Conservation (phyloP, 768 basidiomycete species). For the Auricularia sp. region DNA sequence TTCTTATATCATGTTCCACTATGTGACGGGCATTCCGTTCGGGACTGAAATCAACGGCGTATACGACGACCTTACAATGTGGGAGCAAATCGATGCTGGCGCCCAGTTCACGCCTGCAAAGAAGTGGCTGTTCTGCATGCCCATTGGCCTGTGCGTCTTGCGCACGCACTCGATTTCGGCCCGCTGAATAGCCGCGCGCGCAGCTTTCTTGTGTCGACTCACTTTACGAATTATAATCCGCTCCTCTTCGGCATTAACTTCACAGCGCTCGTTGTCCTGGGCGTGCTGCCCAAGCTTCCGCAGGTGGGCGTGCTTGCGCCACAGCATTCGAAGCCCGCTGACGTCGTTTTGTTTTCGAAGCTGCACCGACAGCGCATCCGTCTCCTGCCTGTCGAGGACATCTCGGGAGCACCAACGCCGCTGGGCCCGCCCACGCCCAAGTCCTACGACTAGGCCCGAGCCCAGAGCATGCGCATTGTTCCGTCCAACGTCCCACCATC, state of each 20-base stretch:
- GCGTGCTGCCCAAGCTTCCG: slow-evolving; percentile 93
- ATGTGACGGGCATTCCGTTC: slow-evolving; percentile 95
- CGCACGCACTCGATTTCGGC: slow-evolving; percentile 4
- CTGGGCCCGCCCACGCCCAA: slow-evolving; percentile 10
- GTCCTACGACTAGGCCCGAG: slow-evolving; percentile 6
- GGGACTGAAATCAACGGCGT: slow-evolving; percentile 78
- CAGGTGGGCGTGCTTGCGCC: slow-evolving; percentile 39
- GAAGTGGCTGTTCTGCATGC: slow-evolving; percentile 90
- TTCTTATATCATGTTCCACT: slow-evolving; percentile 98
- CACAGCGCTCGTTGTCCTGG: slow-evolving; percentile 51
- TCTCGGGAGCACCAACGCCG: slow-evolving; percentile 12
- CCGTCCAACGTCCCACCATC: no score
- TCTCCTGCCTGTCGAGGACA: slow-evolving; percentile 50
- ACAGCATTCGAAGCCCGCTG: slow-evolving; percentile 12
- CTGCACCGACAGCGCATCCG: slow-evolving; percentile 76
- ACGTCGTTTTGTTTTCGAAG: slow-evolving; percentile 27
- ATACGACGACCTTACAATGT: slow-evolving; percentile 93
- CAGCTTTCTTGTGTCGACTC: slow-evolving; percentile 94
- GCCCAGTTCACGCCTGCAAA: slow-evolving; percentile 98
- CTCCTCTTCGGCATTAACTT: slow-evolving; percentile 90
- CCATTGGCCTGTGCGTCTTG: slow-evolving; percentile 69
- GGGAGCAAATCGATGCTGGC: slow-evolving; percentile 99
- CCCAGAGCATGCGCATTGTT: no score
- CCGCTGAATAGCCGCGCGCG: slow-evolving; percentile 10
- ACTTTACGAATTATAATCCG: slow-evolving; percentile 95